Evolutionary conservation across 176 grass and related monocot genomes (phyloP), one percentile per base, ranked within the genome.

Genomic region (Phyllostachys edulis): DNA sequence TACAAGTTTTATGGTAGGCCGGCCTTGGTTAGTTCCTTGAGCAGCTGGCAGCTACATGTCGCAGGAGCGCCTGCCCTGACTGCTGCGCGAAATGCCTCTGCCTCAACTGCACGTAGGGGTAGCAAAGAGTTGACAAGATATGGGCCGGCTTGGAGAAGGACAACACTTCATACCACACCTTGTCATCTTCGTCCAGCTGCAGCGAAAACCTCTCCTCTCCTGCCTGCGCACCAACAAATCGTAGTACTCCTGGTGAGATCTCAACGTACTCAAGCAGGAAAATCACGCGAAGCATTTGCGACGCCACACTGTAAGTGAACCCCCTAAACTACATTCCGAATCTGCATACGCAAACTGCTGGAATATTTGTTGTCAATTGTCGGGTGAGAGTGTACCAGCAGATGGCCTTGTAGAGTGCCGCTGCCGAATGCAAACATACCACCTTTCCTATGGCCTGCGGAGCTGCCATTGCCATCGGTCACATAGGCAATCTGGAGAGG

Each of bases 121-220:
- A 90, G 26, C 90, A 77, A 1, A 94, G 56, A 23, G 65, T 34
- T 4, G 95, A 86, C 24, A 97, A 61, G 47, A 82, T 3, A 46
- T 97, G 95, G 0, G 95, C 92, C 21, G 95, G 92, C 77, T 93
- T 97, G 2, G 95, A 94, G 70, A 94, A 93, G 70, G 95, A 94
- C 36, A 86, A 9, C 38, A 94, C 92, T 82, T 98, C 89, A 64
- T 95, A 98, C 92, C 92, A 98, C 71, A 98, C 92, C 11, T 84
- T 59, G 15, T 90, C 92, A 15, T 93, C 90, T 66, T 90, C 79
- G 59, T 95, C 95, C 76, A 86, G 65, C 62, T 91, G 44, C 71
- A 98, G 68, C 51, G 89, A 98, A 71, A 98, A 98, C 49, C 91
- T 83, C 85, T 95, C 92, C 73, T 95, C 92, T 3, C 96, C 92